Conservation (phyloP, 805 yeast species). For the Yamadazyma phyllophila region DNA sequence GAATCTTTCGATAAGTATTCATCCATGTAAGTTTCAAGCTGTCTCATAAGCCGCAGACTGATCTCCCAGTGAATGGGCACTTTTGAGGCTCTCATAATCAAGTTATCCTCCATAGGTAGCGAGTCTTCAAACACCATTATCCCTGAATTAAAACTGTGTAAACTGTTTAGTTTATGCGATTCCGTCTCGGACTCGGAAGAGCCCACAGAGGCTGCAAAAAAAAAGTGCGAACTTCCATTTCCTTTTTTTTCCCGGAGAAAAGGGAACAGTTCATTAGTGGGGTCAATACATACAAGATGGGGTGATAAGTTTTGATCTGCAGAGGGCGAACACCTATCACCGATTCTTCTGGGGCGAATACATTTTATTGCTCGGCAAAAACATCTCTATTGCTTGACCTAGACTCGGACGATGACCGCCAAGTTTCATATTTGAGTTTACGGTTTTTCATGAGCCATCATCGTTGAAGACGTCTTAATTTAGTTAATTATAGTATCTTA, state of each 20-base stretch:
- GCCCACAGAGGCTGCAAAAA: slow-evolving; percentile 5
- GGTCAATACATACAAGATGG: too few species aligned
- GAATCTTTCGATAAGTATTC: slow-evolving; percentile 16
- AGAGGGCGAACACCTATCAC: too few species aligned
- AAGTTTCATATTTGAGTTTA: too few species aligned
- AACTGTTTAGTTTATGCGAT: background rate
- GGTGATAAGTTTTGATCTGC: too few species aligned
- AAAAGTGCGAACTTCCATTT: background rate
- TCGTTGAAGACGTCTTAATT: too few species aligned
- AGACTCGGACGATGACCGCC: too few species aligned
- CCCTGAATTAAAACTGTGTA: background rate
- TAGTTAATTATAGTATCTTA: too few species aligned
- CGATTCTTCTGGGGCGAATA: too few species aligned
- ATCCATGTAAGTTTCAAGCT: slow-evolving; percentile 4
- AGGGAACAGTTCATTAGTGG: background rate
- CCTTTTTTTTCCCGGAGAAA: background rate
- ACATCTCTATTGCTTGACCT: too few species aligned
- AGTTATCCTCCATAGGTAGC: slow-evolving; percentile 17
- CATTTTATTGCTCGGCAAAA: too few species aligned
- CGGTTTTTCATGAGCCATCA: too few species aligned
- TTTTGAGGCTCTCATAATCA: slow-evolving; percentile 3
- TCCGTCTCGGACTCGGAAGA: slow-evolving; percentile 1
- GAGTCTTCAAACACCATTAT: slow-evolving; percentile 16
- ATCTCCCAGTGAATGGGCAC: background rate
- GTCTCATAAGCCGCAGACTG: background rate